Evolutionary conservation across 2,329 filamentous ascomycete species (phyloP).

Genomic region (Xylaria multiplex): DNA sequence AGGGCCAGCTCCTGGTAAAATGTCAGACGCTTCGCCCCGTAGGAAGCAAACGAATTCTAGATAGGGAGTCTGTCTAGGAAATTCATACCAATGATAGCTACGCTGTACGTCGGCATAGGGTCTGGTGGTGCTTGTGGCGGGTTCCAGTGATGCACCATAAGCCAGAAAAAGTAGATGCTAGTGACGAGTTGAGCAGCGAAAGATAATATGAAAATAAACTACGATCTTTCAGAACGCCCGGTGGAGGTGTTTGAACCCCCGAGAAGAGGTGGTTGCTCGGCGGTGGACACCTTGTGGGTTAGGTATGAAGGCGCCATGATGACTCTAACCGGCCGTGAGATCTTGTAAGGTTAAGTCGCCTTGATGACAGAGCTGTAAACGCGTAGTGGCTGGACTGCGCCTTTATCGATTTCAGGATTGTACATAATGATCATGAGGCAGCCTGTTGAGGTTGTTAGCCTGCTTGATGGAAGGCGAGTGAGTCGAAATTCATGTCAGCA

Average conservation of each 20-base stretch:
- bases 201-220: no score
- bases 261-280: slow-evolving; percentile 6
- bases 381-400: background rate
- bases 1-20: background rate
- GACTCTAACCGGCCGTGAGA: background rate
- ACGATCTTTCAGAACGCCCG: background rate
- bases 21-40: background rate
- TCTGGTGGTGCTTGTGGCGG: no score
- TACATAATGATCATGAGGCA: background rate
- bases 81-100: slow-evolving; percentile 4
- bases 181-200: no score
- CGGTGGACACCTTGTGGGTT: background rate
- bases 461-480: no score
- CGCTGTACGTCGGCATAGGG: background rate
- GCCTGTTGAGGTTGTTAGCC: no score
- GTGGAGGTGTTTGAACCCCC: no score
- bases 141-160: no score
- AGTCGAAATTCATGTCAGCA: no score
- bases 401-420: background rate
- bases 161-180: no score
- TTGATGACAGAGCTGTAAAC: background rate
- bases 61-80: background rate
- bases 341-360: background rate
- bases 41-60: background rate
- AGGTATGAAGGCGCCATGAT: background rate